Evolutionary conservation across 2,329 filamentous ascomycete species (phyloP).

Genomic region (Exophiala lecanii-corni): DNA sequence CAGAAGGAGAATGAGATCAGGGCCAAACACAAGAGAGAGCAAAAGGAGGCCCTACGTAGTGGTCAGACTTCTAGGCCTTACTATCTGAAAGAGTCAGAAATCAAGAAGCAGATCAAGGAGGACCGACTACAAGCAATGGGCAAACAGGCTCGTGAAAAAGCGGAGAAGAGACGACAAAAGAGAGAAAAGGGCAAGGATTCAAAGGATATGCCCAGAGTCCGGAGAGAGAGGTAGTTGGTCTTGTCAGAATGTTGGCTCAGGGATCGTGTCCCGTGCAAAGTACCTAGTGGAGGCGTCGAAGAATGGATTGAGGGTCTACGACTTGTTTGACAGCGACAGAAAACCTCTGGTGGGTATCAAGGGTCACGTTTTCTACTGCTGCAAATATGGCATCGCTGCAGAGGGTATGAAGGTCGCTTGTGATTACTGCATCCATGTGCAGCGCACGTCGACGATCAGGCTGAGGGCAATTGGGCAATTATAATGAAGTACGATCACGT

Average conservation of each 20-base stretch:
- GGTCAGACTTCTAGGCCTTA: conserved; percentile 78
- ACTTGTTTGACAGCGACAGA: conserved; percentile 1
- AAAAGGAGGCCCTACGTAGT: conserved; percentile 78
- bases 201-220: conserved; percentile 58
- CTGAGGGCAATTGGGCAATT: no score
- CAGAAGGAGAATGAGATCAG: conserved; percentile 66
- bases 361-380: not conserved
- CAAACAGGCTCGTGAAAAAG: conserved; percentile 75
- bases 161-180: conserved; percentile 82
- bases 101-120: conserved; percentile 78
- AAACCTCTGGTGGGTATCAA: not conserved
- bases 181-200: conserved; percentile 83
- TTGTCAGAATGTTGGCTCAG: no score
- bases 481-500: no score
- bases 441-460: no score
- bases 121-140: conserved; percentile 80
- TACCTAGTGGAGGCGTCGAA: no score
- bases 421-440: no score
- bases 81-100: conserved; percentile 86
- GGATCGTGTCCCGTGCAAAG: no score
- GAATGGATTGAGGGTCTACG: no score
- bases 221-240: conserved; percentile 22
- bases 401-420: no score
- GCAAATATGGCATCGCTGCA: not conserved
- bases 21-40: conserved; percentile 70